Percentiles rank a stretch among this genome's conserved stretches.
phyloP scores from a whole-genome alignment of 2,329 filamentous ascomycete species.

The Didymella sp. region DNA sequence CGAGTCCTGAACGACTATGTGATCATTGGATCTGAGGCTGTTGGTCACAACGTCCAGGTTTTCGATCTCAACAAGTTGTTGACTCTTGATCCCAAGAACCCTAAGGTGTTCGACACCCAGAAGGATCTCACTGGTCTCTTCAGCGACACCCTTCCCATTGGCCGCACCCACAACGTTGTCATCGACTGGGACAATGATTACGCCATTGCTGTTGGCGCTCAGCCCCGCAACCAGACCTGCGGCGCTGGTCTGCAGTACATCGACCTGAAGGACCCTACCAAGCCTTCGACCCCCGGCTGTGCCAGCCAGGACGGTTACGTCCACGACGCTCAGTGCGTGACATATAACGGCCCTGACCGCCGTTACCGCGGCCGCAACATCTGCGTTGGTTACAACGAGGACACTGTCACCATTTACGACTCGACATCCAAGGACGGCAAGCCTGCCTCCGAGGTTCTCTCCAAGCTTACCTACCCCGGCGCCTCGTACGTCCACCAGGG shows the following conservation, averaged over 20 bases:
- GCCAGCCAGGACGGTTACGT: conserved; percentile 64
- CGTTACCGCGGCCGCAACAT: conserved; percentile 60
- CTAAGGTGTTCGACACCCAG: conserved; percentile 41
- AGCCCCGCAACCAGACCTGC: conserved; percentile 52
- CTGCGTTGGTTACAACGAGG: conserved; percentile 64
- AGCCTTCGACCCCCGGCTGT: conserved; percentile 61
- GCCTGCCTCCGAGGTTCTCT: conserved; percentile 63
- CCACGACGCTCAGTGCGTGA: conserved; percentile 66
- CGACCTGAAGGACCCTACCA: conserved; percentile 61
- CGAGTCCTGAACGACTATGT: conserved; percentile 54
- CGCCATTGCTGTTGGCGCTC: conserved; percentile 43
- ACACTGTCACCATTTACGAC: conserved; percentile 60
- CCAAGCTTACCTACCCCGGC: conserved; percentile 61
- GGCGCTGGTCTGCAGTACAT: conserved; percentile 63
- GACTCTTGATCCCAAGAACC: conserved; percentile 39
- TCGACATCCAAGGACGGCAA: conserved; percentile 61
- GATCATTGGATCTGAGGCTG: conserved; percentile 54
- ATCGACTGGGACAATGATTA: conserved; percentile 47
- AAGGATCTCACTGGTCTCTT: conserved; percentile 39
- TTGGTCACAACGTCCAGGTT: conserved; percentile 60
- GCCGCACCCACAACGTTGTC: conserved; percentile 50
- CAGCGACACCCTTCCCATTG: conserved; percentile 37
- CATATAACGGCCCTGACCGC: conserved; percentile 60
- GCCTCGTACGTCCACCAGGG: conserved; percentile 66
- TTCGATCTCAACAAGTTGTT: conserved; percentile 57